Evolutionary conservation across 75 land plant species (phyloP), one percentile per base, ranked within the genome.

Genomic region (Pseudotsuga menziesii): DNA sequence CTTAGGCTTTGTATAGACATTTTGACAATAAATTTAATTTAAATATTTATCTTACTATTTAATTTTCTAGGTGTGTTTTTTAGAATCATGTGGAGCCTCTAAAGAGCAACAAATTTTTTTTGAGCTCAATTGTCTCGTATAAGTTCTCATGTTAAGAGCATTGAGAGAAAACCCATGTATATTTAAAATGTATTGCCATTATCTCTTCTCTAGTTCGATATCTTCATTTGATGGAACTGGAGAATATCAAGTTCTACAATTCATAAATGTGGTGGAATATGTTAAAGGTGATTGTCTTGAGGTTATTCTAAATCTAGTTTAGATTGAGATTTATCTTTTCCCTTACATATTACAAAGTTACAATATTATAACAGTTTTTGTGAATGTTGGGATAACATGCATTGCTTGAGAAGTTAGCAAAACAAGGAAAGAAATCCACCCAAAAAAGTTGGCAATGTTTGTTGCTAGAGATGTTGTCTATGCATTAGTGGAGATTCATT

Each of bases 111-210:
- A 57, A 84, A 82, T n/a, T 8, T 8, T 5, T 2, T 88, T 87
- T 74, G 90, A 89, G 60, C 83, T 82, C 61, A 79, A 74, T 57
- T 94, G 88, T 78, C 76, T 97, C 48, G 97, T 91, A 39, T 98
- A 97, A 79, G 81, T 97, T 16, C 89, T 93, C 66, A 90, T 94
- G 23, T 79, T 94, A 44, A 85, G 91, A 71, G 88, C 91, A 72
- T 61, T 97, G 75, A 87, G 83, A 80, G 58, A 75, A 17, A 93
- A 94, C 75, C 79, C 88, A 17, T 89, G 91, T 63, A 92, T 97
- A 19, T 94, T 97, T 26, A 78, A 90, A 54, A 81, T 90, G 39
- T 92, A 89, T 87, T 98, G 99, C 17, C 98, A 97, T 81, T 90
- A 92, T 62, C 78, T 94, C 36, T 83, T 83, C 20, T 84, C 86